Evolutionary conservation across 1,284 basidiomycete genomes (phyloP).

Genomic region (Vanrija humicola): DNA sequence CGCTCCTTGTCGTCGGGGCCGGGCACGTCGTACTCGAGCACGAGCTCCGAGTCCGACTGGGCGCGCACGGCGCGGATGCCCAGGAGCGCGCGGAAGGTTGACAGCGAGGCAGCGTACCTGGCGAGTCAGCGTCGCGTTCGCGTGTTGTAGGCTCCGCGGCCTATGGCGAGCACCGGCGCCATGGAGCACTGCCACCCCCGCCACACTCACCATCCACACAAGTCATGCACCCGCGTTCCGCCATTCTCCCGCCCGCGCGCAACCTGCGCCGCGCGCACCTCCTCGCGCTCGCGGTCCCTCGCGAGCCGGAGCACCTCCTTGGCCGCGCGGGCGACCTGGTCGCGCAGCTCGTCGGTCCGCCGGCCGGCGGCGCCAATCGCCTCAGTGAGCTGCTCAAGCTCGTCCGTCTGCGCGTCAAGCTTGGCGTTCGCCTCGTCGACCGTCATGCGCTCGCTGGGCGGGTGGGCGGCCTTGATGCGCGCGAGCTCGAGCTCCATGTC

Average conservation of each 20-base stretch:
- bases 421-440: constrained; percentile 65
- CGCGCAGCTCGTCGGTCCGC: constrained; percentile 57
- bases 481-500: constrained; percentile 72
- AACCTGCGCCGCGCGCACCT: constrained; percentile 60
- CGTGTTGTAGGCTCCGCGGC: too few species aligned
- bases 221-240: constrained; percentile 40
- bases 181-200: too few species aligned
- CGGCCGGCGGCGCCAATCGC: constrained; percentile 53
- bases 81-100: constrained; percentile 61
- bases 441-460: constrained; percentile 65
- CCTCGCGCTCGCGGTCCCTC: constrained; percentile 62
- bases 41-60: constrained; percentile 68
- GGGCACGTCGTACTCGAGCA: constrained; percentile 58
- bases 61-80: constrained; percentile 60
- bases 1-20: constrained; percentile 12
- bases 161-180: too few species aligned
- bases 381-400: constrained; percentile 69
- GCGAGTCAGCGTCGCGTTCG: not conserved
- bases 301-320: constrained; percentile 61
- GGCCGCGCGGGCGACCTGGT: constrained; percentile 56
- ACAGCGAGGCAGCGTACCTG: constrained; percentile 67
- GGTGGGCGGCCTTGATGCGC: constrained; percentile 70
- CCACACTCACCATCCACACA: constrained; percentile 45
- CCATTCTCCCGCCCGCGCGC: constrained; percentile 53
- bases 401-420: constrained; percentile 63